These are phyloP conservation scores for Saccharum hybrid DNA, from an alignment of 202 grass and related monocot species.

Conservation along the genomic window DNA sequence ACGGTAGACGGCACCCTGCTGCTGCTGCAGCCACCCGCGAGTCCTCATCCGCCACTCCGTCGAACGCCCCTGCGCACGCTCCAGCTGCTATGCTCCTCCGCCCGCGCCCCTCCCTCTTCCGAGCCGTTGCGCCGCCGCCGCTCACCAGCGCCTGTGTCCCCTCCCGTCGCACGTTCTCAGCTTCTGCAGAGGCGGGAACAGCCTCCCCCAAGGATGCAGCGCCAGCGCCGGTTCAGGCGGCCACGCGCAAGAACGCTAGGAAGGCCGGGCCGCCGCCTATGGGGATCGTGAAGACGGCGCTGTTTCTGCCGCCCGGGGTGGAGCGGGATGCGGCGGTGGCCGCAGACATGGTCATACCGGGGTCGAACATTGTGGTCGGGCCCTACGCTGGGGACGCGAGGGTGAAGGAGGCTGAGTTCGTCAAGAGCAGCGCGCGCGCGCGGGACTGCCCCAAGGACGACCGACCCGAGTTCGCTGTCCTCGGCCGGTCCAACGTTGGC, in stretches of 20 bases:
- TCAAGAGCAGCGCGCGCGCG: constrained; percentile 72
- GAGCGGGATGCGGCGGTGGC: constrained; percentile 42
- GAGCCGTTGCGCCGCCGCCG: constrained; percentile 40
- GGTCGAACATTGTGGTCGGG: constrained; percentile 87
- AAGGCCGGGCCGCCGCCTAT: constrained; percentile 17
- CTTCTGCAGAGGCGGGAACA: not conserved
- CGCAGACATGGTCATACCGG: constrained; percentile 66
- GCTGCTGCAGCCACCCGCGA: not conserved
- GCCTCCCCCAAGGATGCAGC: constrained; percentile 33
- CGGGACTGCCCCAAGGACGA: constrained; percentile 82
- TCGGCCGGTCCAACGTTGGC: constrained; percentile 88
- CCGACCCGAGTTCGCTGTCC: constrained; percentile 87
- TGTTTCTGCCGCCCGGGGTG: constrained; percentile 83
- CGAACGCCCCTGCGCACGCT: constrained; percentile 29
- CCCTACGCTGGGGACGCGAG: constrained; percentile 78
- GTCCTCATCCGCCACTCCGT: constrained; percentile 40
- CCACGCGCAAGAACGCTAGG: constrained; percentile 33
- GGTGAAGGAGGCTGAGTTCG: constrained; percentile 78
- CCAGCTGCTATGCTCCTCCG: constrained; percentile 60
- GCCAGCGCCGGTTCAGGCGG: not conserved
- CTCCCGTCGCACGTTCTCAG: constrained; percentile 27
- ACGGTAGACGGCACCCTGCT: not conserved
- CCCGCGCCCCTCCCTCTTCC: constrained; percentile 42
- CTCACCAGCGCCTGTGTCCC: constrained; percentile 9
- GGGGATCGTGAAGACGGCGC: constrained; percentile 48